phyloP scores from a whole-genome alignment of 139 green algal genomes.

The Chlamydomonas urium region DNA sequence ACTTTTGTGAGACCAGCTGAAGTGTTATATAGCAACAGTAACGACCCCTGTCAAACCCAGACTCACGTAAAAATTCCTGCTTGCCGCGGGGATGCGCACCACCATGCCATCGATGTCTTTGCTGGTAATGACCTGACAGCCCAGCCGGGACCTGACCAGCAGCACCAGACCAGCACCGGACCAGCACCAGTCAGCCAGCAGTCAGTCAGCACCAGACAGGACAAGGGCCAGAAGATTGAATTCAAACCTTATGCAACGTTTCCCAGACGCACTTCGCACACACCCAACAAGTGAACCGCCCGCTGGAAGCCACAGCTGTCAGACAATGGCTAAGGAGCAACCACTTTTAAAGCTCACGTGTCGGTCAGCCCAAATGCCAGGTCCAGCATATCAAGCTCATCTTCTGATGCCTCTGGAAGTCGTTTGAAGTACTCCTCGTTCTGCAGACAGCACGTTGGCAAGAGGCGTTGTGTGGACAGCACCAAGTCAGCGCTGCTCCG shows the following conservation, averaged over 20 bases:
- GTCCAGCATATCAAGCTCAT: conserved; percentile 99
- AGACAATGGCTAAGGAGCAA: neutral
- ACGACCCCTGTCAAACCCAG: no score
- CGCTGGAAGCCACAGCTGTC: no score
- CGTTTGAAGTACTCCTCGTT: conserved; percentile 80
- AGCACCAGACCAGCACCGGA: no score
- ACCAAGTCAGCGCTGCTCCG: no score
- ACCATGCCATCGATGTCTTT: conserved; percentile 88
- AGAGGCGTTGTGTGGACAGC: neutral
- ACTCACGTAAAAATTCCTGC: conserved; percentile 85
- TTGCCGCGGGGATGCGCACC: conserved; percentile 89
- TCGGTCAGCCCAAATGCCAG: conserved; percentile 96
- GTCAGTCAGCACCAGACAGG: no score
- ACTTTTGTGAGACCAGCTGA: no score
- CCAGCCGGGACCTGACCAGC: conserved; percentile 88
- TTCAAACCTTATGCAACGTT: no score
- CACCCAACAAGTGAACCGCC: no score
- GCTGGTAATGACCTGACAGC: conserved; percentile 88
- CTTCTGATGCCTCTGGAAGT: conserved; percentile 86
- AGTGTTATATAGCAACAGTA: no score
- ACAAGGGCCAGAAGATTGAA: no score
- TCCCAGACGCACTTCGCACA: no score
- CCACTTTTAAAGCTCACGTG: conserved; percentile 60
- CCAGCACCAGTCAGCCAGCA: no score
- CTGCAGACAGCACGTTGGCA: conserved; percentile 45